Evolutionary conservation across 2,329 filamentous ascomycete genomes (phyloP), one percentile per base, ranked within the genome.

Genomic region (Fusarium sterilihyphosum): DNA sequence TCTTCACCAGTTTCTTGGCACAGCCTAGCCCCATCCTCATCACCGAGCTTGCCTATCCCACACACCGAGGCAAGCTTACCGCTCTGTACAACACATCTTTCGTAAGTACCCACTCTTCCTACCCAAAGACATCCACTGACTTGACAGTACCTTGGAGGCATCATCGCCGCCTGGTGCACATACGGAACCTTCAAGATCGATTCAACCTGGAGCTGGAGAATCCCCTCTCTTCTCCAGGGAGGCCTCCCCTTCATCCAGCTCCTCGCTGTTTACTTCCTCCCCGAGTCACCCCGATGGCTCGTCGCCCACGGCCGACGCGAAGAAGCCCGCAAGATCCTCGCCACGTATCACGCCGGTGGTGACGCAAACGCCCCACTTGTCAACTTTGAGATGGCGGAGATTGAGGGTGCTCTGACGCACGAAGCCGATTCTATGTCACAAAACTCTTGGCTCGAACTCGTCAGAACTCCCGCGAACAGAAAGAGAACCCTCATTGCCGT

Each of bases 261-360:
- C 7, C 18, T 78, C 3, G 70, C 56, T 2, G 56, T 80, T 12
- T 81, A 73, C 57, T 77, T 78, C 17, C 52, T 81, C 3, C 80
- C 80, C 6, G 79, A 81, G 17, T 80, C 76, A 0, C 80, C 80
- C 6, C 67, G 70, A 66, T 81, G 74, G 66, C 80, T 84, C 12
- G 73, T 83, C 33, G 80, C 81, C 22, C 76, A 76, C 29, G 82
- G 81, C 35, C 79, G 79, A 31, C 70, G 78, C 29, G 80, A 80
- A 41, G 80, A 84, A 35, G 83, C 84, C 8, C 79, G 78, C 37
- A 78, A 80, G 18, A 81, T 86, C 14, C 78, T 86, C 5, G 79
- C 76, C 8, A 80, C 79, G 8, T 85, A 84, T 47, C 85, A 86
- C 46, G 81, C 84, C 2, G 85, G 85, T 24, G 84, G 84, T 4